Base-by-base conservation (phyloP, 176 grass and related monocot genomes). In the Carex parvula region DNA sequence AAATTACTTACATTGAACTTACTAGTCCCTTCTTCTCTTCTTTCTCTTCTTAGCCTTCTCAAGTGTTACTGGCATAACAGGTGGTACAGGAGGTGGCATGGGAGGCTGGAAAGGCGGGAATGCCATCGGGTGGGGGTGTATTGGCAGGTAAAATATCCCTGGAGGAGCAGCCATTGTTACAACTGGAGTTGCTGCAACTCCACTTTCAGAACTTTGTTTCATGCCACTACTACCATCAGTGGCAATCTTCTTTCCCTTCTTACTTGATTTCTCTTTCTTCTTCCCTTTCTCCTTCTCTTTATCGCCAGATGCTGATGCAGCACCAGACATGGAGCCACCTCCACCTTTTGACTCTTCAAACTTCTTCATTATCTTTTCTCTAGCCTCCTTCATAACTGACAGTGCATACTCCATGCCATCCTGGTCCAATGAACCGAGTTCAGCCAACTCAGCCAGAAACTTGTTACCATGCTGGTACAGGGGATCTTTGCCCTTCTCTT, bases 381-480 rank as follows among this genome's bases (percentile, higher is more conserved):
- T 97, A 44, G 91, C 89, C 85, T 97, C 94, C 83, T 90, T 97
- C 91, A 97, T 93, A 50, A 93, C 91, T 74, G 89, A 91, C 9
- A 97, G 37, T 86, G 90, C 94, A 60, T 89, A 97, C 50, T 93
- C 94, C 91, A 89, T 97, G 6, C 89, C 87, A 90, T 91, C 94
- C 87, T 87, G 81, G 59, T 97, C 90, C 29, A 91, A 86, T 78
- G 94, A 87, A 83, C 94, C 94, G 79, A 97, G 92, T 89, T 91
- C 94, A 73, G 92, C 94, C 79, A 97, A 93, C 69, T 93, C 94
- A 55, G 87, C 91, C 65, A 97, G 90, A 83, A 93, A 97, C 61
- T 90, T 89, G 65, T 97, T 89, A 16, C 87, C 89, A 81, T 93
- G 89, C 79, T 89, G 90, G 86, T 91, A 97, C 58, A 97, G 90